Evolutionary conservation across 2,329 filamentous ascomycete species (phyloP), one percentile per base, ranked within the genome.

Genomic region (Pochonia chlamydosporia): DNA sequence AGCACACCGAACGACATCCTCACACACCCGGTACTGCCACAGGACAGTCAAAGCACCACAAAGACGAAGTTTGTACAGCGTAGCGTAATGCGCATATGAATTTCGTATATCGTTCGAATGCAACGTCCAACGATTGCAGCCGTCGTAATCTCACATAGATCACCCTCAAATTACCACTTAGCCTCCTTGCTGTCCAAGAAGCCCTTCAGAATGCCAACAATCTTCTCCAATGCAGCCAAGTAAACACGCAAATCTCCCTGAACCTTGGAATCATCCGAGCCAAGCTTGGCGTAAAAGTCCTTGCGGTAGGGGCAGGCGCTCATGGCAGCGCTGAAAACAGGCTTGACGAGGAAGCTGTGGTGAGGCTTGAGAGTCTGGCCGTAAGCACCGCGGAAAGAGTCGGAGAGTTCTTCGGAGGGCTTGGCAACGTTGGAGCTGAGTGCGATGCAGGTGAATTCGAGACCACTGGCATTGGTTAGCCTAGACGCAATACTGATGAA

Each of bases 301-400:
- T 88, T 89, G 57, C 92, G 82, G 77, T 96, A 96, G 2, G 93
- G 93, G 56, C 87, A 92, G 16, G 90, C 91, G 58, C 81, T 81
- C 90, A 99, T 96, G 65, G 92, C 92, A 52, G 90, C 86, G 59
- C 79, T 87, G 79, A 97, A 97, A 63, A 96, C 78, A 51, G 89
- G 89, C 78, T 95, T 96, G 60, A 96, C 74, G 53, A 96, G 59
- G 69, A 95, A 90, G 63, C 78, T 82, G 76, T 99, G 93, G 74
- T 95, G 84, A 23, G 87, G 87, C 75, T 95, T 96, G 60, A 99
- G 85, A 43, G 92, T 96, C 59, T 74, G 75, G 64, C 78, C 80
- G 72, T 99, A 99, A 57, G 91, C 88, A 48, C 74, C 72, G 60
- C 87, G 84, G 85, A 99, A 99, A 41, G 90, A 96, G 56, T 81